A percentile compares a stretch with the other conserved stretches of the same genome.
Evolutionary conservation across 2,329 filamentous ascomycete genomes (phyloP).

Genomic region (Calonectria multiphialidica): DNA sequence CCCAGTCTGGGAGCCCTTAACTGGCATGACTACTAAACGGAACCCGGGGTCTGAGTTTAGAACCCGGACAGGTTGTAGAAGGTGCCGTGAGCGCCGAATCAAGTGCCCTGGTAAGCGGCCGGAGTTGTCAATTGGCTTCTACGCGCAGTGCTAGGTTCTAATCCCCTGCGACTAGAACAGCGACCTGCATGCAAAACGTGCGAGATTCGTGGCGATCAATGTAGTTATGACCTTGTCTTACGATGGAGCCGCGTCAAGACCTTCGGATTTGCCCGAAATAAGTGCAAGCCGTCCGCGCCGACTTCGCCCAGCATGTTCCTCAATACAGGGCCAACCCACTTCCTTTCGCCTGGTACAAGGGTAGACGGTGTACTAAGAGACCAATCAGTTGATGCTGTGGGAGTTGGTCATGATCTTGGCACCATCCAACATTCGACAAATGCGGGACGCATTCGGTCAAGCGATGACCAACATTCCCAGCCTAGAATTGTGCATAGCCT

Average conservation of each 20-base stretch:
- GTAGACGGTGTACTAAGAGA: background rate
- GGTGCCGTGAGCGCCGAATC: background rate
- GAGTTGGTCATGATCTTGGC: background rate
- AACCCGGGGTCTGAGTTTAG: background rate
- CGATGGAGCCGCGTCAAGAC: slow-evolving; percentile 34
- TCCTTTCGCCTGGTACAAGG: background rate
- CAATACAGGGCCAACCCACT: background rate
- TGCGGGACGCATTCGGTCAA: background rate
- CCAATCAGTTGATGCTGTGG: background rate
- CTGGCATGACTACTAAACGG: background rate
- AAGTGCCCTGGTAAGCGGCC: background rate
- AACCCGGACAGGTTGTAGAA: background rate
- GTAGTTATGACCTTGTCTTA: slow-evolving; percentile 38
- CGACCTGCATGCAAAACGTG: slow-evolving; percentile 37
- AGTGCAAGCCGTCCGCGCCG: background rate
- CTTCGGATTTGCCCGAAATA: background rate
- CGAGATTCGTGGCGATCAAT: slow-evolving; percentile 33
- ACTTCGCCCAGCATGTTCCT: slow-evolving; percentile 9
- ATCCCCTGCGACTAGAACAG: slow-evolving; percentile 25
- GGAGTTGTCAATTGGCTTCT: background rate
- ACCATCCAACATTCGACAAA: background rate
- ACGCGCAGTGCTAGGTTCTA: background rate
- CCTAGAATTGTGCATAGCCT: background rate
- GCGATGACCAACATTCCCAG: background rate
- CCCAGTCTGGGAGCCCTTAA: background rate